These are phyloP conservation scores for Russula griseocarnosa DNA, from an alignment of 768 basidiomycete genomes.

Conservation along the genomic window DNA sequence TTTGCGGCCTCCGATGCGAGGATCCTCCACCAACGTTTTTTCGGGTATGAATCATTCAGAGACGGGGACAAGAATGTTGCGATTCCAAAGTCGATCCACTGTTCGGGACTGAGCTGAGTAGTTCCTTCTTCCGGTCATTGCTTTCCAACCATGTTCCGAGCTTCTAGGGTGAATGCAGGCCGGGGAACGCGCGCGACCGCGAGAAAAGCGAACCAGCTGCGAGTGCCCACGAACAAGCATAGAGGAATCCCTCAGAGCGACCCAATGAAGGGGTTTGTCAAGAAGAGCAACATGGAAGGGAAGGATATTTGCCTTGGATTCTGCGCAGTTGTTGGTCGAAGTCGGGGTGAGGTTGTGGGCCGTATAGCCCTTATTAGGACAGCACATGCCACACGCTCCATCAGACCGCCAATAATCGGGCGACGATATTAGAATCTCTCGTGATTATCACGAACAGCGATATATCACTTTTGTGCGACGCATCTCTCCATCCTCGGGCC, in stretches of 20 bases:
- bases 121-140: not conserved
- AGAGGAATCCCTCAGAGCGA: not conserved
- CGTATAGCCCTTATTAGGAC: constrained; percentile 2
- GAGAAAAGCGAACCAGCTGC: not conserved
- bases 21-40: not conserved
- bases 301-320: constrained; percentile 5
- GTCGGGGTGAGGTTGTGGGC: constrained; percentile 1
- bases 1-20: not conserved
- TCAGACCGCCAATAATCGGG: not conserved
- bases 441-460: constrained; percentile 1
- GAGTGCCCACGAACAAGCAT: not conserved
- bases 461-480: not conserved
- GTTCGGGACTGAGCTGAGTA: not conserved
- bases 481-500: not conserved
- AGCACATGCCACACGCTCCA: constrained; percentile 8
- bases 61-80: not conserved
- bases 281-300: not conserved
- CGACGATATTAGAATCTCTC: not conserved
- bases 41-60: not conserved
- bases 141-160: not conserved
- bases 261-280: not conserved
- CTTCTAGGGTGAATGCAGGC: not conserved
- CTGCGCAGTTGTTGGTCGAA: constrained; percentile 6
- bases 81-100: constrained; percentile 1
- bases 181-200: not conserved